These are phyloP conservation scores for Paulownia fortunei DNA, from an alignment of 257 asterid genomes.

Conservation along the genomic window DNA sequence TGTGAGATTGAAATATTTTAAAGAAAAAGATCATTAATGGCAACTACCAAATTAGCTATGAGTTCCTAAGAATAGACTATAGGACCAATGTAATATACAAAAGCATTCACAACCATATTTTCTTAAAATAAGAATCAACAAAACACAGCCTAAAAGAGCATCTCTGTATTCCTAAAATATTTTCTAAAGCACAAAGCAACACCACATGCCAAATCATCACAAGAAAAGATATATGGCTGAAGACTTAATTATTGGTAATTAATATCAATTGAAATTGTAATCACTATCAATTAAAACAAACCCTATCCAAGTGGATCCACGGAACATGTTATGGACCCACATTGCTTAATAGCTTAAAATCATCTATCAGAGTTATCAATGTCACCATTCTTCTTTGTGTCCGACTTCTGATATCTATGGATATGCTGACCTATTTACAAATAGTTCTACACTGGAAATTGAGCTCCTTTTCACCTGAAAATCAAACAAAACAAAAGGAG, in stretches of 20 bases:
- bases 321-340: not conserved
- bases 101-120: too few species aligned
- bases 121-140: not conserved
- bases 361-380: slow-evolving; percentile 7
- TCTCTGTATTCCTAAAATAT: not conserved
- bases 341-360: not conserved
- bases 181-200: not conserved
- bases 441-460: not conserved
- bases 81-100: not conserved
- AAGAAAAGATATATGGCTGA: not conserved
- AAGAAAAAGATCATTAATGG: not conserved
- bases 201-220: not conserved
- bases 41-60: not conserved
- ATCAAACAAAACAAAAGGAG: not conserved
- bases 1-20: not conserved
- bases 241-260: not conserved
- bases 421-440: not conserved
- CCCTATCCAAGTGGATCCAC: not conserved
- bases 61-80: not conserved
- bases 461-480: not conserved
- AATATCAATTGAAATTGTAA: not conserved
- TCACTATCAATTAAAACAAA: not conserved
- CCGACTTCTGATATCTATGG: not conserved
- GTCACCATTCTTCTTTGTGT: not conserved
- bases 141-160: not conserved